Evolutionary conservation across 257 asterid genomes (phyloP).

Genomic region (Nicotiana attenuata): DNA sequence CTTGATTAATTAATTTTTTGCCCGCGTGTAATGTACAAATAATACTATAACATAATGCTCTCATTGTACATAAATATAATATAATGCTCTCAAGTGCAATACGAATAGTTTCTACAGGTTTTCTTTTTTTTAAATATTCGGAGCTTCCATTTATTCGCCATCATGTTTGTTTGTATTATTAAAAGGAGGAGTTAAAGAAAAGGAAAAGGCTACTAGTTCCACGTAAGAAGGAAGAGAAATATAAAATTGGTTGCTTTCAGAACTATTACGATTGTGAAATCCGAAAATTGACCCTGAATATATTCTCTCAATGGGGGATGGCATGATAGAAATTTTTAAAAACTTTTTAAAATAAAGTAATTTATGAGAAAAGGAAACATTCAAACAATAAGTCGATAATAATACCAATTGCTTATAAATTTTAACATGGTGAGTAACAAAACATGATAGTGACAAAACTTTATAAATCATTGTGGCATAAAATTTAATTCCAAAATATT

Average conservation of each 20-base stretch:
- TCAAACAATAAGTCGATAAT: not conserved
- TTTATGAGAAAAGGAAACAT: not conserved
- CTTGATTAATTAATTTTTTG: not conserved
- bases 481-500: slow-evolving; percentile 1
- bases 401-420: not conserved
- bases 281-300: not conserved
- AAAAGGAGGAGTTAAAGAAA: slow-evolving; percentile 4
- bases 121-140: not conserved
- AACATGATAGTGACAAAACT: not conserved
- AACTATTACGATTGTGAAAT: not conserved
- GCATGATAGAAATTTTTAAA: not conserved
- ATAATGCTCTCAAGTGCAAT: not conserved
- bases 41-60: not conserved
- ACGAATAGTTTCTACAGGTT: not conserved
- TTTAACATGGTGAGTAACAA: not conserved
- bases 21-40: not conserved
- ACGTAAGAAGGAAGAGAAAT: not conserved
- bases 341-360: not conserved
- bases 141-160: not conserved
- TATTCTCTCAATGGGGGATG: not conserved
- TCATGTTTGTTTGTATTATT: not conserved
- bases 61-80: not conserved
- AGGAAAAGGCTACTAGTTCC: slow-evolving; percentile 7
- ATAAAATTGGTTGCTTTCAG: not conserved
- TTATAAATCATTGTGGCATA: not conserved